A percentile compares a stretch with the other conserved stretches of the same genome.
Evolutionary conservation across 2,329 filamentous ascomycete genomes (phyloP).

Genomic region (Colletotrichum sp.): DNA sequence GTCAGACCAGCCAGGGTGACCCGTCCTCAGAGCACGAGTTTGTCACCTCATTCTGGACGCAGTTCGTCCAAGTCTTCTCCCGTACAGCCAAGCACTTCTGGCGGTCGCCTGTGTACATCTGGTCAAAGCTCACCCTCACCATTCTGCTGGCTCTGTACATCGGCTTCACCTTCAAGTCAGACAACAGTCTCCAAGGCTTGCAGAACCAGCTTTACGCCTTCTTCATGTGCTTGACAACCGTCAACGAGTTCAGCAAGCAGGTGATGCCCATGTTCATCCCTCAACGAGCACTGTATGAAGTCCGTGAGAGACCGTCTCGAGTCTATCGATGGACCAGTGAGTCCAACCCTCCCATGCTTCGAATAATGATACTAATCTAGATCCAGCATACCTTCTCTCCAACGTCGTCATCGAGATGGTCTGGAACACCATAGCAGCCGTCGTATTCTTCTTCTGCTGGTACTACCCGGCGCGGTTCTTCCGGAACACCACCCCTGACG

Average conservation of each 20-base stretch:
- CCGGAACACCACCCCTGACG: conserved; percentile 50
- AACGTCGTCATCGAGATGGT: conserved; percentile 71
- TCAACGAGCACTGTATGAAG: conserved; percentile 71
- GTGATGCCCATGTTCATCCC: conserved; percentile 76
- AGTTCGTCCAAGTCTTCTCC: conserved; percentile 63
- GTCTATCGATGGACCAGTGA: conserved; percentile 49
- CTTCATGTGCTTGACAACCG: conserved; percentile 74
- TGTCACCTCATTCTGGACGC: conserved; percentile 68
- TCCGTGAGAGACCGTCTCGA: conserved; percentile 70
- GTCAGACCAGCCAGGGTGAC: background rate
- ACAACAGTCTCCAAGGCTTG: conserved; percentile 65
- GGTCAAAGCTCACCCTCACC: conserved; percentile 65
- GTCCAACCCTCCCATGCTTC: background rate
- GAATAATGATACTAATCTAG: background rate
- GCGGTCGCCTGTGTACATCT: conserved; percentile 75
- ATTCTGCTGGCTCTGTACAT: conserved; percentile 61
- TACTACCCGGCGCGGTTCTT: conserved; percentile 75
- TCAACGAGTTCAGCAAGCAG: conserved; percentile 65
- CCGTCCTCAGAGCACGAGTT: conserved; percentile 58
- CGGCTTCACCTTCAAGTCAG: conserved; percentile 67
- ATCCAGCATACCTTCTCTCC: conserved; percentile 10
- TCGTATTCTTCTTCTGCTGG: conserved; percentile 71
- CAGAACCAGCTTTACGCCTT: conserved; percentile 73
- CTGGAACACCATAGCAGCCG: conserved; percentile 69
- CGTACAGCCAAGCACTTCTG: conserved; percentile 77